Percentiles rank a stretch among this genome's conserved stretches.
phyloP scores from a whole-genome alignment of 371 early-diverging fungal species.

The Saksenaea oblongispora region DNA sequence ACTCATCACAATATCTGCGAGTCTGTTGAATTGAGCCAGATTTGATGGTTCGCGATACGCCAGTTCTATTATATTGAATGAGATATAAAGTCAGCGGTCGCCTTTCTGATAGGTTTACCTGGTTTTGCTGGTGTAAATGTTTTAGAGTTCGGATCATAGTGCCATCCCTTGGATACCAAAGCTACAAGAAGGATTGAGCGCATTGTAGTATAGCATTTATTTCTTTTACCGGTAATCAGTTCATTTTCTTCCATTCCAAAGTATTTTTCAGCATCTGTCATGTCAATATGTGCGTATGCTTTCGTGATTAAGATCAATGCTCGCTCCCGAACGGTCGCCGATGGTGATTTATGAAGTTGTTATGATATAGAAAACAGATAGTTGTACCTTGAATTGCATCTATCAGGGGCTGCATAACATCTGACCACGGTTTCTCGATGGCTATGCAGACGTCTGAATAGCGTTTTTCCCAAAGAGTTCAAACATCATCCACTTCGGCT shows the following conservation, averaged over 20 bases:
- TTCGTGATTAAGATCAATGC: slow-evolving; percentile 20
- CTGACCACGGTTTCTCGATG: slow-evolving; percentile 26
- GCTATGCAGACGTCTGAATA: slow-evolving; percentile 23
- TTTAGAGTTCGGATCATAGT: not conserved
- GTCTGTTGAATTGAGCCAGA: not conserved
- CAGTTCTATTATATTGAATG: not conserved
- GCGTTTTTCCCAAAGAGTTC: slow-evolving; percentile 21
- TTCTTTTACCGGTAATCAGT: slow-evolving; percentile 18
- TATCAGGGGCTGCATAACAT: slow-evolving; percentile 16
- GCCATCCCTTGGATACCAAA: slow-evolving; percentile 7
- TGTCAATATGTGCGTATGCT: slow-evolving; percentile 25
- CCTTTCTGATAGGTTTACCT: not conserved
- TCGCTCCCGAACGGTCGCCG: slow-evolving; percentile 12
- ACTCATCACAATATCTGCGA: slow-evolving; percentile 6
- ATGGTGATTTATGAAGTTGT: not conserved
- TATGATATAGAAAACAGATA: not conserved
- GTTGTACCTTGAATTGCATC: slow-evolving; percentile 14
- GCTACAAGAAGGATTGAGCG: not conserved
- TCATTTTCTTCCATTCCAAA: slow-evolving; percentile 29
- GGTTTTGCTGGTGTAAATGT: not conserved
- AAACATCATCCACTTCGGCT: slow-evolving; percentile 29
- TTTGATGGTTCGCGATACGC: not conserved
- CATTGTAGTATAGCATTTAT: not conserved
- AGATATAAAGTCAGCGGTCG: not conserved
- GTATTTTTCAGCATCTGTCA: slow-evolving; percentile 18